phyloP scores from a whole-genome alignment of 2,329 filamentous ascomycete species.

The Thielaviopsis cerberus region DNA sequence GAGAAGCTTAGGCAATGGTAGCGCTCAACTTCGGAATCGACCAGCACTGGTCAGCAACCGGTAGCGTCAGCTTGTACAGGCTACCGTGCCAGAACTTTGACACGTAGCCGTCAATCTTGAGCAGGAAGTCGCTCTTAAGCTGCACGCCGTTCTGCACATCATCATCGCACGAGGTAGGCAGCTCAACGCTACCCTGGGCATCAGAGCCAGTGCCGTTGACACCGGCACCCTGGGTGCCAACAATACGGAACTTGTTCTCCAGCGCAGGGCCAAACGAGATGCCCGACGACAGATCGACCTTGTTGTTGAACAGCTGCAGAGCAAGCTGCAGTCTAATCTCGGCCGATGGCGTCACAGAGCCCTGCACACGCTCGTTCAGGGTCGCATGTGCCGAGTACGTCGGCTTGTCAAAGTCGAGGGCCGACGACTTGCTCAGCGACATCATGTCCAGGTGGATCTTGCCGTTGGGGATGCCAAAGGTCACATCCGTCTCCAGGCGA shows the following conservation, averaged over 20 bases:
- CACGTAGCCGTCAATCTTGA: neutral
- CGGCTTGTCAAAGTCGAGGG: conserved; percentile 13
- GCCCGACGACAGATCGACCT: conserved; percentile 21
- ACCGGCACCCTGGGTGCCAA: conserved; percentile 15
- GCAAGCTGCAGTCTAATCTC: conserved; percentile 22
- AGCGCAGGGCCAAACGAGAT: conserved; percentile 20
- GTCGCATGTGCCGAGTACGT: conserved; percentile 19
- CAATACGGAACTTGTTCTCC: conserved; percentile 19
- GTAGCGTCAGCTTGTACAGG: neutral
- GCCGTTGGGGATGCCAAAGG: conserved; percentile 18
- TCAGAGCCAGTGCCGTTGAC: neutral
- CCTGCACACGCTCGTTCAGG: conserved; percentile 17
- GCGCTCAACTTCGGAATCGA: neutral
- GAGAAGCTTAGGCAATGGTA: neutral
- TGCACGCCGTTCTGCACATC: neutral
- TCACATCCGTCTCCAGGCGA: conserved; percentile 17
- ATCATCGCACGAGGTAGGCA: neutral
- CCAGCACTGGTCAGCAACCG: neutral
- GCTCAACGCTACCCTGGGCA: neutral
- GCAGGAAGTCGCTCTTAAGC: neutral
- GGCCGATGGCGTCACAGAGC: conserved; percentile 18
- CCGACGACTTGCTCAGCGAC: conserved; percentile 18
- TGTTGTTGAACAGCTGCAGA: conserved; percentile 19
- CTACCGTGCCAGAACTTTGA: neutral
- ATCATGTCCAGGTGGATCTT: conserved; percentile 23